Conservation (phyloP, 768 basidiomycete species). For the Boletus tomentosulus region DNA sequence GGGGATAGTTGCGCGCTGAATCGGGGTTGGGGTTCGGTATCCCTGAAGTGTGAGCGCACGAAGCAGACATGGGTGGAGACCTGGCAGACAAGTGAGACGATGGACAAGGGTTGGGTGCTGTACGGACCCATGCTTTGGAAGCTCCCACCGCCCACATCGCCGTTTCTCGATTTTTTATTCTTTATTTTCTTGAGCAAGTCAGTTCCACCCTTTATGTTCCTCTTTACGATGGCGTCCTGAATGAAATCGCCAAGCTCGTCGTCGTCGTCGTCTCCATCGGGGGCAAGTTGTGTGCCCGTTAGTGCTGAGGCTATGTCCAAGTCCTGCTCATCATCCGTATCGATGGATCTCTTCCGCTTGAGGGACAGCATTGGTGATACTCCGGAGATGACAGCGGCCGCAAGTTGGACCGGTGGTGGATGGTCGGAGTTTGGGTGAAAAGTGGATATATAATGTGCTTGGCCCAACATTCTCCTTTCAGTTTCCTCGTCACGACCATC, state of each 20-base stretch:
- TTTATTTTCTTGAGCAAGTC: constrained; percentile 75
- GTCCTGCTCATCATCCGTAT: constrained; percentile 42
- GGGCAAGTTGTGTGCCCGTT: constrained; percentile 37
- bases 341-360: constrained; percentile 30
- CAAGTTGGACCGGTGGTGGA: neutral
- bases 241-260: constrained; percentile 65
- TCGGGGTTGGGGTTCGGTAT: constrained; percentile 92
- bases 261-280: constrained; percentile 32
- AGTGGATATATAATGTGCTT: constrained; percentile 15
- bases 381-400: constrained; percentile 9
- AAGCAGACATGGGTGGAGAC: constrained; percentile 77
- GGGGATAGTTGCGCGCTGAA: constrained; percentile 89
- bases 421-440: neutral
- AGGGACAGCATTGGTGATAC: constrained; percentile 25
- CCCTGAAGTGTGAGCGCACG: constrained; percentile 88
- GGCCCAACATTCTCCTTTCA: neutral
- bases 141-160: constrained; percentile 86
- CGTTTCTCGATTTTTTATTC: constrained; percentile 66
- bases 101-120: neutral
- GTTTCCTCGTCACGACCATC: constrained; percentile 20
- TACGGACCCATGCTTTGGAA: constrained; percentile 92
- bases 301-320: constrained; percentile 65
- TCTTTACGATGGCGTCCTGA: constrained; percentile 62
- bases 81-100: constrained; percentile 35
- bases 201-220: constrained; percentile 72